Base-by-base conservation (phyloP, 2,329 filamentous ascomycete genomes). In the Canariomyces notabilis region DNA sequence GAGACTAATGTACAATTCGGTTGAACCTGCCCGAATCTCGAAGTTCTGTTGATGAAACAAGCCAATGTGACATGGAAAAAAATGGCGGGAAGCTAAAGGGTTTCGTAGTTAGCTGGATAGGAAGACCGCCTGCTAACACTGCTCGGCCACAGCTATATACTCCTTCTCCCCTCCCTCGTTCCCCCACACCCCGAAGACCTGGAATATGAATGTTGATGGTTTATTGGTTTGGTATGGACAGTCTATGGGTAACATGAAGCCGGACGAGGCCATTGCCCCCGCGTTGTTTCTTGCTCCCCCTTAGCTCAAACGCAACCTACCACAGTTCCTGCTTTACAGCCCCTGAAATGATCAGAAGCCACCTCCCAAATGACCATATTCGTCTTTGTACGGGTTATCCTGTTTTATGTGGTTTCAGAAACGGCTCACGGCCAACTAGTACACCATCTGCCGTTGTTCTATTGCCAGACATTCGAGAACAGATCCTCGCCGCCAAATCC, bases 381-480 rank as follows among this genome's bases (percentile, higher is more conserved):
- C n/a, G n/a, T 29, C 9, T 29, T 29, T 29, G 26, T 29, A 23
- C 34, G 8, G 19, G 5, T 36, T 35, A 38, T 40, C 37, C 23
- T 51, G 33, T 7, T 9, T 29, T 12, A 29, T 11, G 9, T 8
- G 8, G 14, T 29, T 29, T 29, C 26, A 9, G 26, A 12, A 9
- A 12, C n/a, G n/a, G n/a, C n/a, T 3, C 36, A 16, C 14, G 6
- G 11, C 20, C 35, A 12, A 2, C 14, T 12, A 22, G 20, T 11
- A 21, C 2, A 5, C 14, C 38, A 14, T 5, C 37, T 19, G 29
- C 18, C 11, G 6, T 37, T 29, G 21, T 47, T 61, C 67, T n/a
- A 96, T 70, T 89, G 79, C 91, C 91, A 97, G 40, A 97, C 91
- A 66, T 97, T 97, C 23, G 85, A 89, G 67, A 97, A 97, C 59